Percentiles rank a stretch among this genome's conserved stretches.
Conservation (phyloP, 1,139 yeast species). For the Ashbya aceris region DNA sequence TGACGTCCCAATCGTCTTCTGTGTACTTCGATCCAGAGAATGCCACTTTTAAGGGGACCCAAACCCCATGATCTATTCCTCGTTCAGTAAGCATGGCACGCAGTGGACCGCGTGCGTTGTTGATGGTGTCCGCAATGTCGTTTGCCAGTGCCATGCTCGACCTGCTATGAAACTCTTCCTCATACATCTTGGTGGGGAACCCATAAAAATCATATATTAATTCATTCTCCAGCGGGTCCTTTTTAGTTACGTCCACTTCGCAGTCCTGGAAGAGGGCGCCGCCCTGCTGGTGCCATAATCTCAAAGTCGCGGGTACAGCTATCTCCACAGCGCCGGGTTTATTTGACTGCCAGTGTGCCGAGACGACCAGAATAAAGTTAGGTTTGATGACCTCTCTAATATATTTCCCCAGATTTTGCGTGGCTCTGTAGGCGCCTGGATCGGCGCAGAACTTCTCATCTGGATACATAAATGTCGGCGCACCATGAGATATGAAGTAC, state of each 20-base stretch:
- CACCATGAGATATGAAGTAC: constrained; percentile 68
- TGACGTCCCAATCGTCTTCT: constrained; percentile 33
- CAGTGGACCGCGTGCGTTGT: constrained; percentile 33
- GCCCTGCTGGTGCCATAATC: background rate
- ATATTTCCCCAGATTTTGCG: constrained; percentile 41
- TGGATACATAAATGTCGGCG: constrained; percentile 60
- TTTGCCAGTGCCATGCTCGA: constrained; percentile 38
- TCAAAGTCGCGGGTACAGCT: constrained; percentile 33
- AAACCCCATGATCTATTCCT: constrained; percentile 75
- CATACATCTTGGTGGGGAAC: constrained; percentile 56
- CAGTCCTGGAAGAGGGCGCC: background rate
- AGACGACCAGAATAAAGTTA: constrained; percentile 52
- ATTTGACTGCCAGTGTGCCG: constrained; percentile 70
- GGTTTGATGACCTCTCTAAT: constrained; percentile 47
- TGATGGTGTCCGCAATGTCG: constrained; percentile 37
- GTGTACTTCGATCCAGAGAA: constrained; percentile 38
- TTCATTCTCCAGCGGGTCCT: constrained; percentile 18
- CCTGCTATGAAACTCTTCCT: constrained; percentile 48
- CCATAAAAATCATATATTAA: constrained; percentile 67
- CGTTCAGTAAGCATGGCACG: constrained; percentile 37
- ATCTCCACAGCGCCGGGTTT: constrained; percentile 37
- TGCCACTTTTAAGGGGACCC: constrained; percentile 73
- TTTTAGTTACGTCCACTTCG: background rate
- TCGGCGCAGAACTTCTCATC: constrained; percentile 39
- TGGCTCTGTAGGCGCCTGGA: constrained; percentile 49